These are phyloP conservation scores for Avena eriantha DNA, from an alignment of 176 grass and related monocot genomes.

Conservation along the genomic window DNA sequence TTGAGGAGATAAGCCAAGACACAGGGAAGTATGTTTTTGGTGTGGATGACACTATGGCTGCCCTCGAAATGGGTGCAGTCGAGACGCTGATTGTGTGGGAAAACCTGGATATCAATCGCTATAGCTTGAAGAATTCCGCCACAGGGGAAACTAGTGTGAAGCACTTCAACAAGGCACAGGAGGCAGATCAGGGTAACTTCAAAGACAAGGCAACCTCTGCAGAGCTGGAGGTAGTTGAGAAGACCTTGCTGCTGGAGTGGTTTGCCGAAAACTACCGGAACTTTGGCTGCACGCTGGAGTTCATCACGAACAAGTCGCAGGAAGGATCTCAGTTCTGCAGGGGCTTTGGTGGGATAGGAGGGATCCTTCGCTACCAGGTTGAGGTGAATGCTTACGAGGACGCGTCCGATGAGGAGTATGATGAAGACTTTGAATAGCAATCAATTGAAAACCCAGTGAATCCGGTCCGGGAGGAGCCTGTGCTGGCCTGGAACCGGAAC, in stretches of 20 bases:
- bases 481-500: constrained; percentile 7
- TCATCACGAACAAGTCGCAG: constrained; percentile 48
- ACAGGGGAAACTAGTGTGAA: background rate
- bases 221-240: constrained; percentile 39
- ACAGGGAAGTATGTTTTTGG: constrained; percentile 53
- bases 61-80: constrained; percentile 30
- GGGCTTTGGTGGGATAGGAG: constrained; percentile 54
- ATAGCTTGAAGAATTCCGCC: background rate
- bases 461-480: constrained; percentile 49
- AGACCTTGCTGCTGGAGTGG: constrained; percentile 47
- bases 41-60: constrained; percentile 47
- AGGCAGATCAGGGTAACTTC: constrained; percentile 44
- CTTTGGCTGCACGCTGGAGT: constrained; percentile 51
- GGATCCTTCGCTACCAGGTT: constrained; percentile 50
- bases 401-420: constrained; percentile 33
- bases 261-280: constrained; percentile 42
- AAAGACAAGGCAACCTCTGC: constrained; percentile 30
- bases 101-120: constrained; percentile 14
- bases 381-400: constrained; percentile 48
- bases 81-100: constrained; percentile 30
- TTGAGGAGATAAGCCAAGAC: constrained; percentile 61
- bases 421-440: constrained; percentile 51
- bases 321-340: constrained; percentile 52
- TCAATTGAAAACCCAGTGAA: constrained; percentile 37
- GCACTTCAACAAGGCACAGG: constrained; percentile 43